A percentile compares a stretch with the other conserved stretches of the same genome.
These are phyloP conservation scores for Cryptosporidium ryanae DNA, from an alignment of 169 alveolate species.

Conservation along the genomic window DNA sequence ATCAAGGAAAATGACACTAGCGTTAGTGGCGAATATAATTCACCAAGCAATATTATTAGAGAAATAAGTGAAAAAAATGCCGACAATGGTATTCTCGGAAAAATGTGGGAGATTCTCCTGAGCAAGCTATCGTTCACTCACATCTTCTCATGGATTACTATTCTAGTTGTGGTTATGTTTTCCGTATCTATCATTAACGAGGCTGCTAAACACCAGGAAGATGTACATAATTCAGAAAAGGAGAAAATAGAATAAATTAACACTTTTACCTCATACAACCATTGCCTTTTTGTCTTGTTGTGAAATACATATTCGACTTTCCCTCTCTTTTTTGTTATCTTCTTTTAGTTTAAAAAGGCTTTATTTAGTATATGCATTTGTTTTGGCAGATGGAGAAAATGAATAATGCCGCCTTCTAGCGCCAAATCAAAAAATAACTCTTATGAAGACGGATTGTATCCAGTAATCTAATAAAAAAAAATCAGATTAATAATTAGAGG, in stretches of 20 bases:
- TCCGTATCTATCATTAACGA: constrained; percentile 42
- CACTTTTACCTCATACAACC: neutral
- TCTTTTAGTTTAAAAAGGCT: too few relatives aligned
- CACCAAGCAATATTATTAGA: neutral
- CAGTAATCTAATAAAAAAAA: neutral
- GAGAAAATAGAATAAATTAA: constrained; percentile 3
- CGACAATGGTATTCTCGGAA: neutral
- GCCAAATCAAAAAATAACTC: too few relatives aligned
- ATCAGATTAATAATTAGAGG: neutral
- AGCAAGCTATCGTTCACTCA: constrained; percentile 25
- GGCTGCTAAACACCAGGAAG: constrained; percentile 63
- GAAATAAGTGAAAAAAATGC: neutral
- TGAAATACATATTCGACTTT: too few relatives aligned
- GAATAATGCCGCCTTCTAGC: too few relatives aligned
- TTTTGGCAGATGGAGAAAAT: too few relatives aligned
- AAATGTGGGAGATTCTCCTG: neutral
- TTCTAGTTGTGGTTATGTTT: constrained; percentile 16
- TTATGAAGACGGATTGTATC: too few relatives aligned
- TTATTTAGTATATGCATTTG: too few relatives aligned
- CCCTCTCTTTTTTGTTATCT: too few relatives aligned
- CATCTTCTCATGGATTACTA: constrained; percentile 39
- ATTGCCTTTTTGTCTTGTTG: too few relatives aligned
- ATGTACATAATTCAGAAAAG: neutral
- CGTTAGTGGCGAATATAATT: neutral
- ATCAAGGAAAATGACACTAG: neutral